These are phyloP conservation scores for Crepidotus sp. DNA, from an alignment of 1,284 basidiomycete genomes.

Conservation along the genomic window DNA sequence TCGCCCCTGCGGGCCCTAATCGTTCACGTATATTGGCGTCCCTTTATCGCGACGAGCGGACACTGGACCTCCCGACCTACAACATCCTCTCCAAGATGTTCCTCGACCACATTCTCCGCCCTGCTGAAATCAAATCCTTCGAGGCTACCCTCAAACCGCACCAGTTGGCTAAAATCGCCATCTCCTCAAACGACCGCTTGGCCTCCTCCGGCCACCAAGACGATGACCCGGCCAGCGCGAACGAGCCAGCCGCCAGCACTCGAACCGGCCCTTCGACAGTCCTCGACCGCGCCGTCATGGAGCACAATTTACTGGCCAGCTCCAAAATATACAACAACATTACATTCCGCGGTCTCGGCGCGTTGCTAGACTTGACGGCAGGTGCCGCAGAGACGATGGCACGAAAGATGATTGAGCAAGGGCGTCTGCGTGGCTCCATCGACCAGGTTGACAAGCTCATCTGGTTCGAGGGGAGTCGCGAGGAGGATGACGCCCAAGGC, in stretches of 20 bases:
- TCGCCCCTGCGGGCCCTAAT: conserved; percentile 96
- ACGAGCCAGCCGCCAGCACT: conserved; percentile 53
- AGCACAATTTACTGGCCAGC: conserved; percentile 94
- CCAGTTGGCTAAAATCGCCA: conserved; percentile 84
- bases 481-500: conserved; percentile 84
- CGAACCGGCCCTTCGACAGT: conserved; percentile 87
- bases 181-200: conserved; percentile 70
- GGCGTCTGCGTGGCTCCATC: conserved; percentile 81
- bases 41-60: conserved; percentile 90
- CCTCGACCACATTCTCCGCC: conserved; percentile 89
- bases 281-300: conserved; percentile 95
- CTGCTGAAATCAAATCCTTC: conserved; percentile 84
- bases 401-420: conserved; percentile 93
- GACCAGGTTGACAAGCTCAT: conserved; percentile 92
- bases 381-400: conserved; percentile 91
- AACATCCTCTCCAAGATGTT: conserved; percentile 97
- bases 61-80: conserved; percentile 68
- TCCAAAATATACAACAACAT: conserved; percentile 95
- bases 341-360: conserved; percentile 81
- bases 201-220: conserved; percentile 48
- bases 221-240: conserved; percentile 36
- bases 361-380: conserved; percentile 76
- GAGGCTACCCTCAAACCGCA: conserved; percentile 83
- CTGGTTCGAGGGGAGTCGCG: conserved; percentile 76
- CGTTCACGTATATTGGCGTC: conserved; percentile 88